phyloP scores from a whole-genome alignment of 306 rosid species.

The Prunus davidiana region DNA sequence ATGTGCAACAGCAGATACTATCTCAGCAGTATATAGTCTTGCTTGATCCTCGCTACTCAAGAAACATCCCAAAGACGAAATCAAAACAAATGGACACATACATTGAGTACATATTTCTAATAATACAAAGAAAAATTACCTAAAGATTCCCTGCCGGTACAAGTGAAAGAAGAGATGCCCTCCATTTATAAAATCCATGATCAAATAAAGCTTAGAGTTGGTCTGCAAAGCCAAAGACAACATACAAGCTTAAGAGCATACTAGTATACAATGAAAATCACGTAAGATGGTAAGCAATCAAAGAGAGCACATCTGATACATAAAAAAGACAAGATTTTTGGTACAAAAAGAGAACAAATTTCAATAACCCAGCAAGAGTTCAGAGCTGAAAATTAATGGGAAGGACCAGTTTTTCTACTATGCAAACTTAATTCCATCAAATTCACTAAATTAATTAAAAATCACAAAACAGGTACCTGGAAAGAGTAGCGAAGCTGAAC shows the following conservation, averaged over 20 bases:
- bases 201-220: constrained; percentile 77
- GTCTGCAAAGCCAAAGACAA: constrained; percentile 50
- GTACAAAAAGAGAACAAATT: not conserved
- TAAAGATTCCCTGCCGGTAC: constrained; percentile 85
- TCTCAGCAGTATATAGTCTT: constrained; percentile 90
- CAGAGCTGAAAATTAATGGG: not conserved
- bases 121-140: constrained; percentile 36
- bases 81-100: constrained; percentile 15
- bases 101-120: not conserved
- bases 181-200: constrained; percentile 88
- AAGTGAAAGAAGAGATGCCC: constrained; percentile 93
- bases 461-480: constrained; percentile 39
- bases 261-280: not conserved
- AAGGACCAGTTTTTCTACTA: not conserved
- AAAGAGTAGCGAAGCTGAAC: constrained; percentile 92
- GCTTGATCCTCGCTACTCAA: constrained; percentile 97
- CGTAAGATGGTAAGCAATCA: not conserved
- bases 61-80: constrained; percentile 30
- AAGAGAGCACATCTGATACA: not conserved
- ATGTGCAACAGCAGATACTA: constrained; percentile 90
- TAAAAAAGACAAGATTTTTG: not conserved
- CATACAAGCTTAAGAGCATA: constrained; percentile 1
- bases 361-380: not conserved
- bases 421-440: not conserved
- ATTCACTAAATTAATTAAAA: not conserved